A percentile compares a stretch with the other conserved stretches of the same genome.
phyloP scores from a whole-genome alignment of 2,329 filamentous ascomycete genomes.

The Cladophialophora immunda region DNA sequence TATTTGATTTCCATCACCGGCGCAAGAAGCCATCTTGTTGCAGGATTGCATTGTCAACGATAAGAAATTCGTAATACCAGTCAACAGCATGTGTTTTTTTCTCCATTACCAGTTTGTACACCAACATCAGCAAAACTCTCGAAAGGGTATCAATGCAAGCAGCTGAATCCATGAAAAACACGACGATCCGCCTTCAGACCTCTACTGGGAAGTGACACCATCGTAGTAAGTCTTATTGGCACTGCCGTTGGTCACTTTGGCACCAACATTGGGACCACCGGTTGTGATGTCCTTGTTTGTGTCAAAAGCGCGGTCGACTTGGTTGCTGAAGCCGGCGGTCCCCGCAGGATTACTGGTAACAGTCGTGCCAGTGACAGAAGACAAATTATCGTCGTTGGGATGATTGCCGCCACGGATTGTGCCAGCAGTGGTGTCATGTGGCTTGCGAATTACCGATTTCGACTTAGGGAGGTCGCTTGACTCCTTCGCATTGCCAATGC shows the following conservation, averaged over 20 bases:
- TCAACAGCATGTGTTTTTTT: neutral
- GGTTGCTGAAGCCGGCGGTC: constrained; percentile 48
- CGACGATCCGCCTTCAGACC: neutral
- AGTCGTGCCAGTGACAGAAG: constrained; percentile 5
- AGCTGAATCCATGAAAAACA: constrained; percentile 9
- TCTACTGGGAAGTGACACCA: constrained; percentile 32
- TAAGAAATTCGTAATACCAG: constrained; percentile 5
- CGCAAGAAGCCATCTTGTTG: neutral
- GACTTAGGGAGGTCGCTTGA: constrained; percentile 74
- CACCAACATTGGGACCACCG: constrained; percentile 21
- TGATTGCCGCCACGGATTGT: constrained; percentile 44
- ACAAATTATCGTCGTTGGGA: constrained; percentile 27
- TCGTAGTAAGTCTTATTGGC: constrained; percentile 36
- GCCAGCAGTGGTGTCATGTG: constrained; percentile 57
- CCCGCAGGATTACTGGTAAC: constrained; percentile 5
- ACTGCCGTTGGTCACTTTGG: constrained; percentile 32
- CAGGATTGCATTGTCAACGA: no score
- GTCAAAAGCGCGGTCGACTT: constrained; percentile 55
- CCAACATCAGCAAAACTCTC: neutral
- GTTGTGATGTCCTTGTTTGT: constrained; percentile 26
- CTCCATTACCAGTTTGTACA: constrained; percentile 1
- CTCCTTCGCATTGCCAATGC: constrained; percentile 78
- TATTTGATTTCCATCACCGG: neutral
- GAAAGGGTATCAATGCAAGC: constrained; percentile 32
- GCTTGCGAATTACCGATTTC: constrained; percentile 65